Base-by-base conservation (phyloP, 768 basidiomycete species). In the Russula olivacea region DNA sequence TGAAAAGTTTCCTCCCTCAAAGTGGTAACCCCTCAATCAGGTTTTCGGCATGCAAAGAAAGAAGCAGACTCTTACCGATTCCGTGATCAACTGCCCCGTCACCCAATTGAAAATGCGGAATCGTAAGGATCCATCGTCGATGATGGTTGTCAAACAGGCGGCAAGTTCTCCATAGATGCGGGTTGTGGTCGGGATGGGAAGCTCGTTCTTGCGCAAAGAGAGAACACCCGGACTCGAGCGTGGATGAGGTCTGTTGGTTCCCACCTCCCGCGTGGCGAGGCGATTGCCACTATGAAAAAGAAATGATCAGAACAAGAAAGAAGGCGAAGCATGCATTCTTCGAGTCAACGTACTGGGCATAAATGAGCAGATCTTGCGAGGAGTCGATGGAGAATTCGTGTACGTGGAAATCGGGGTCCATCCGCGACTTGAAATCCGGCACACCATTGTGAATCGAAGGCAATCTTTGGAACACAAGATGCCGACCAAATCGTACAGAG, bases 361-460 rank as follows among this genome's bases (percentile, higher is more conserved):
- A 53, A 12, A 60, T 43, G 41, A 60, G 51, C 52, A 60, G 21
- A 25, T 54, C 51, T 19, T 54, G 51, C 12, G 59, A 59, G 21
- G 52, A 32, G 12, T 60, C 59, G 40, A 60, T 21, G 15, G 40
- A 32, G 14, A 60, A 60, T 45, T 60, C 59, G 59, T 54, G 30
- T 30, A 54, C 19, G 6, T 45, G 51, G 17, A 23, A 28, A 45
- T 60, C 51, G 21, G 50, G 51, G 21, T 47, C 50, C 59, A 32
- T 60, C 51, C 43, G 52, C 15, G 30, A 8, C 1, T 50, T 54
- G 21, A 60, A 43, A n/a, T 52, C 59, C 11, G 41, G 40, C 23
- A 45, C 52, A 28, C 41, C 59, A 6, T 40, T 30, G 10, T 45
- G 41, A 21, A 60, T n/a, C 14, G 59, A 52, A 25, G 51, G 51